Percentiles rank a stretch among this genome's conserved stretches.
Conservation (phyloP, 129 eudicot species). For the Flaveria trinervia region DNA sequence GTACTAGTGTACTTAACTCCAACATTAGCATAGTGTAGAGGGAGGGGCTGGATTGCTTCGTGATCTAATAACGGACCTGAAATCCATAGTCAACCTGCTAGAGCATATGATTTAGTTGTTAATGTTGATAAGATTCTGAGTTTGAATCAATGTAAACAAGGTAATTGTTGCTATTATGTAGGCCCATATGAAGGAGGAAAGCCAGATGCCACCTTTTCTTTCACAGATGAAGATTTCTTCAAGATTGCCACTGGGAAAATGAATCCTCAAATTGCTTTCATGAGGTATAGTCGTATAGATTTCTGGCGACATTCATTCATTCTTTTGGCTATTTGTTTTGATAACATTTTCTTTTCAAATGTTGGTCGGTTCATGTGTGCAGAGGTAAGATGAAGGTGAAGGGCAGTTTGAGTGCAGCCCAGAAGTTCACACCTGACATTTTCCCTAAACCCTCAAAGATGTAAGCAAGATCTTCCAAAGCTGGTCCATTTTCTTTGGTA, state of each 20-base stretch:
- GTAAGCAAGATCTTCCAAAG: conserved; percentile 23
- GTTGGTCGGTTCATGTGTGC: conserved; percentile 19
- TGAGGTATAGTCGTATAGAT: conserved; percentile 31
- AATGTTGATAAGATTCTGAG: no score
- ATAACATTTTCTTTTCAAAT: not conserved
- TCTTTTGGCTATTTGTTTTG: not conserved
- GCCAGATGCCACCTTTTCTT: conserved; percentile 88
- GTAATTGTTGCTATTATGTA: conserved; percentile 3
- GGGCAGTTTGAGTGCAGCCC: conserved; percentile 80
- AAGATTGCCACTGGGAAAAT: conserved; percentile 49
- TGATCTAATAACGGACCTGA: no score
- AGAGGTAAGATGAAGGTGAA: conserved; percentile 75
- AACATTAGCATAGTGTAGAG: no score
- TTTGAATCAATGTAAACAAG: not conserved
- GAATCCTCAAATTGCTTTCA: conserved; percentile 51
- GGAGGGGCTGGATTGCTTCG: no score
- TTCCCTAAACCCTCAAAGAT: conserved; percentile 78
- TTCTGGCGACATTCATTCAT: not conserved
- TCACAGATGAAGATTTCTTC: conserved; percentile 78
- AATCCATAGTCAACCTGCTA: not conserved
- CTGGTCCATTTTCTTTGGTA: not conserved
- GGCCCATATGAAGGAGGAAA: conserved; percentile 87
- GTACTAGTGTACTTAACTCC: no score
- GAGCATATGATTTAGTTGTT: not conserved
- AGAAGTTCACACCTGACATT: conserved; percentile 78